phyloP scores from a whole-genome alignment of 2,329 filamentous ascomycete species.

The Gnomoniopsis smithogilvyi region DNA sequence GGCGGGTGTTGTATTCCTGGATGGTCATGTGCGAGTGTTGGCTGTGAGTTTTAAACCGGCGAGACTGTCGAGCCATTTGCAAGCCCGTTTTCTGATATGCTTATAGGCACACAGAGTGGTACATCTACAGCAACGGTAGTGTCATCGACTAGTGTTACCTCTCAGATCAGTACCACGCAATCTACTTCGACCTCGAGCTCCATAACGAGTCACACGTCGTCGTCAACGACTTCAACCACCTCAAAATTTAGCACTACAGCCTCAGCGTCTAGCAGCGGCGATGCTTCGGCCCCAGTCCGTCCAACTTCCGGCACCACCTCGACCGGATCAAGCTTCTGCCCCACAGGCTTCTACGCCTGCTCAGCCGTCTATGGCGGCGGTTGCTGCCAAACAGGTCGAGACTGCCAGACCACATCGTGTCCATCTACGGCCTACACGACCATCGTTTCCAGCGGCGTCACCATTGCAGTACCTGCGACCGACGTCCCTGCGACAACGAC shows the following conservation, averaged over 20 bases:
- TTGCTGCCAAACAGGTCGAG: conserved; percentile 83
- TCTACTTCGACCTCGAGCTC: conserved; percentile 35
- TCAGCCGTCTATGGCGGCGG: conserved; percentile 76
- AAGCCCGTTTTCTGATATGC: background rate
- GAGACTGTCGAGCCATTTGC: background rate
- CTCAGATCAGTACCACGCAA: conserved; percentile 29
- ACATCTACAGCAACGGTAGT: conserved; percentile 20
- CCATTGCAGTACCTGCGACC: conserved; percentile 63
- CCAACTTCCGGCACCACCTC: conserved; percentile 39
- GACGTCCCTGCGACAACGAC: conserved; percentile 41
- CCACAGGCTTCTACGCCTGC: conserved; percentile 90
- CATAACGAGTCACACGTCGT: conserved; percentile 23
- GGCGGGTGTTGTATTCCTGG: conserved; percentile 76
- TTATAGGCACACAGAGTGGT: conserved; percentile 32
- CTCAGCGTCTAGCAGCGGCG: conserved; percentile 33
- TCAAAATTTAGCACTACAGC: background rate
- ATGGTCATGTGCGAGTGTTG: conserved; percentile 65
- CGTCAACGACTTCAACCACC: conserved; percentile 18
- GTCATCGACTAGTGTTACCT: conserved; percentile 25
- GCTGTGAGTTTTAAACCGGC: conserved; percentile 53
- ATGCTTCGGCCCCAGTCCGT: conserved; percentile 39
- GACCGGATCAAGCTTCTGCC: conserved; percentile 56
- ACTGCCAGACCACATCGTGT: conserved; percentile 81
- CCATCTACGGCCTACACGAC: conserved; percentile 59
- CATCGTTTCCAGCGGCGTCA: conserved; percentile 65